phyloP scores from a whole-genome alignment of 139 green algal species.

The Edaphochlamys debaryana region DNA sequence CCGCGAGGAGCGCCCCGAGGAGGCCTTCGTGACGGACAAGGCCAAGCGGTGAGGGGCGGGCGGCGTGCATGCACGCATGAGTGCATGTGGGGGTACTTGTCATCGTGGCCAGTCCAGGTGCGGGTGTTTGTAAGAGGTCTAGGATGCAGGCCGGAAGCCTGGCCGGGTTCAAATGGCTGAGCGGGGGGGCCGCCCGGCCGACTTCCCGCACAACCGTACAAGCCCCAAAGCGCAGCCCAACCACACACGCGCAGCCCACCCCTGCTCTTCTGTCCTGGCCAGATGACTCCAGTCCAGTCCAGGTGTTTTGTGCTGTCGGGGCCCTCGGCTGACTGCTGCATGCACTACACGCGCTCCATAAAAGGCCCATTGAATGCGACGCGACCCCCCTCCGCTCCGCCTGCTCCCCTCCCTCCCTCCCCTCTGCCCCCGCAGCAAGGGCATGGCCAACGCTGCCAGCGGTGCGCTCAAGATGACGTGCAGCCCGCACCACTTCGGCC shows the following conservation, averaged over 20 bases:
- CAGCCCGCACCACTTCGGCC: slow-evolving; percentile 92
- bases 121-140: background rate
- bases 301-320: too few relatives aligned
- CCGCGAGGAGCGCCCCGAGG: slow-evolving; percentile 76
- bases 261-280: too few relatives aligned
- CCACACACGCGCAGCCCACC: too few relatives aligned
- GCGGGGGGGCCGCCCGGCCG: too few relatives aligned
- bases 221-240: too few relatives aligned
- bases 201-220: too few relatives aligned
- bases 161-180: too few relatives aligned
- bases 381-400: background rate
- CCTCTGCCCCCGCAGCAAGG: slow-evolving; percentile 55
- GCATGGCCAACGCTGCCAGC: slow-evolving; percentile 89
- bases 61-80: background rate
- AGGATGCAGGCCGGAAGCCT: background rate
- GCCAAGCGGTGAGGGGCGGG: slow-evolving; percentile 51
- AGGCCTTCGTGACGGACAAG: slow-evolving; percentile 91
- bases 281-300: too few relatives aligned
- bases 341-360: too few relatives aligned
- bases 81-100: background rate
- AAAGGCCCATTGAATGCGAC: too few relatives aligned
- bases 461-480: slow-evolving; percentile 91
- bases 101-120: background rate
- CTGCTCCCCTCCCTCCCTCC: background rate
- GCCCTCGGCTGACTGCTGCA: too few relatives aligned